Evolutionary conservation across 148 eudicot genomes (phyloP), one percentile per base, ranked within the genome.

Genomic region (Chenopodium suecicum): DNA sequence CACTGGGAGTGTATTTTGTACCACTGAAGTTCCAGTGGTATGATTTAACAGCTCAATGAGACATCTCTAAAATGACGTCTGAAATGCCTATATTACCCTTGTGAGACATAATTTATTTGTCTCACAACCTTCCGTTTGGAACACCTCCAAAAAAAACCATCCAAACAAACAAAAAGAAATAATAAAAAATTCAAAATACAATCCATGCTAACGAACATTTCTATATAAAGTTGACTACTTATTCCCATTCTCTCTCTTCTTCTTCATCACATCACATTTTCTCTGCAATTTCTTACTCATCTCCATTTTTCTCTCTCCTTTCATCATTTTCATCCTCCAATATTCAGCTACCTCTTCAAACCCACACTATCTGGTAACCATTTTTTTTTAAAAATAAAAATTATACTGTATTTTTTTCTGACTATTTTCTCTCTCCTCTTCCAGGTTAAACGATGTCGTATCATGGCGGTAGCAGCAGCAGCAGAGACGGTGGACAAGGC

Each of bases 401-500:
- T 37, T 37, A 37, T 37, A 37, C 41, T 37, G 37, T 14, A 10
- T 44, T 19, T 37, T 44, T 60, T 11, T 16, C 44, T 13, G 22
- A 54, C 69, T 16, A 2, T 77, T 31, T 47, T 37, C 54, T 32
- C 19, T n/a, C 77, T 62, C 64, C 73, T 65, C 46, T 27, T 25
- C 13, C 22, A 44, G 52, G 0, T 20, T 52, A 0, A 22, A 41
- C 50, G 19, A 89, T 85, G 89, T 86, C 89, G 37, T 79, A 78
- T 14, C 75, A 83, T 2, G 76, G 86, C 9, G 83, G 86, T 14
- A 78, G 87, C 25, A 82, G 87, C 22, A 46, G 68, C 3, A 81
- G 85, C 0, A 58, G 84, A 5, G 48, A 84, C 6, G 58, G 75
- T 1, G 79, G 73, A 11, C 79, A 70, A 10, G 41, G 85, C 5